Evolutionary conservation across 1,139 yeast genomes (phyloP), one percentile per base, ranked within the genome.

Genomic region (Lodderomyces metapsilosis): DNA sequence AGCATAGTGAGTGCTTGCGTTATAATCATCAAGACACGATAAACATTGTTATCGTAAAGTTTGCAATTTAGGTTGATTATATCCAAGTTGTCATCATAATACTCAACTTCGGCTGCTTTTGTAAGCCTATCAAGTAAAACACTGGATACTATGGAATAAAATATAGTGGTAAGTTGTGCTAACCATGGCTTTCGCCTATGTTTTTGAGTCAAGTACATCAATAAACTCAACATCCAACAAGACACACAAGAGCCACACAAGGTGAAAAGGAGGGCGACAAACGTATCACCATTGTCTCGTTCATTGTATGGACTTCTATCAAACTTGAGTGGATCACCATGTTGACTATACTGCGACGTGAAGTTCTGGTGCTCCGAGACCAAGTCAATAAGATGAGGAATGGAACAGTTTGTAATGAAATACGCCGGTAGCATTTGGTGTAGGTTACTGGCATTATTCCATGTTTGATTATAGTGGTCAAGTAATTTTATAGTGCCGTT

Each of bases 141-240:
- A 1, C 80, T 76, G 36, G 69, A 56, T 2, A 70, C 66, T 4
- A 71, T 58, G 13, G 80, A 67, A 48, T 66, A 68, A 45, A 75
- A 61, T 4, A 76, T 47, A 13, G 79, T 76, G 3, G 80, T 70
- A 10, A 74, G 36, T 39, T 72, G 73, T 12, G 80, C 60, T 25
- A 71, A 53, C 36, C 64, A 48, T 1, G 84, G 82, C 43, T 78
- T 75, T 12, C 73, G 50, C 43, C 65, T 67, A 48, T 73, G 74
- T 15, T 62, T 64, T 0, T 80, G 74, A 15, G 78, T 69, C 30
- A 80, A 54, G 38, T 67, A 57, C 32, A 77, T 59, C 39, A 78
- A 53, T 18, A 77, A 50, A 37, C 78, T 57, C 30, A 80, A 61
- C 78, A 79, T 74, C 84, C 84, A 79, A 28, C 74, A 59, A 2